Evolutionary conservation across 352 stramenopile species (phyloP).

Genomic region (Phytophthora pistaciae): DNA sequence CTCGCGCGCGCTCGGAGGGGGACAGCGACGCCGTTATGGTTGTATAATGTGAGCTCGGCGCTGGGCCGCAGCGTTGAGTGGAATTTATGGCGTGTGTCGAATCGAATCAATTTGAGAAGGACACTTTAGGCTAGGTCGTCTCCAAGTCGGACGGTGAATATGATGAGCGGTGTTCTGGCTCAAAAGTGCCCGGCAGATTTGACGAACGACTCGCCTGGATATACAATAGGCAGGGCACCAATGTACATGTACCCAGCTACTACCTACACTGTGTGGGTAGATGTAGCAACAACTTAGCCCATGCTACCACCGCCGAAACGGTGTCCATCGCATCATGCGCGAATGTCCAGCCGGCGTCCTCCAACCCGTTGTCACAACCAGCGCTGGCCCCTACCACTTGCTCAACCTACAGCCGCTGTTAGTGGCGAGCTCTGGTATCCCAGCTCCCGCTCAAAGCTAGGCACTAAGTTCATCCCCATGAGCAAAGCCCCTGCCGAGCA

Average conservation of each 20-base stretch:
- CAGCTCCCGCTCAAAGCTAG: background rate
- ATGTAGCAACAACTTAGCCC: no score
- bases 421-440: background rate
- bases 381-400: no score
- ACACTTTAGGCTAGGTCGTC: background rate
- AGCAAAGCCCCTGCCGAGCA: no score
- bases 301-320: no score
- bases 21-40: constrained; percentile 24
- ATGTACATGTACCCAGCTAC: no score
- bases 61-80: background rate
- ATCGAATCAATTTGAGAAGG: constrained; percentile 1
- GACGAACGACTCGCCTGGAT: background rate
- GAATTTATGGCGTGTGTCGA: constrained; percentile 7
- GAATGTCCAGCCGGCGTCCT: no score
- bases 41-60: constrained; percentile 11
- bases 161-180: background rate
- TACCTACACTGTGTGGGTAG: no score
- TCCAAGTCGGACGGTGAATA: constrained; percentile 1
- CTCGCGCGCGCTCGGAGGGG: constrained; percentile 18
- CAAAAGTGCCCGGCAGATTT: background rate
- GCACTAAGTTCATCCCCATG: no score
- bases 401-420: no score
- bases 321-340: no score
- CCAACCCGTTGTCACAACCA: no score
- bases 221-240: no score